These are phyloP conservation scores for Globisporangium lucens DNA, from an alignment of 352 stramenopile genomes.

Conservation along the genomic window DNA sequence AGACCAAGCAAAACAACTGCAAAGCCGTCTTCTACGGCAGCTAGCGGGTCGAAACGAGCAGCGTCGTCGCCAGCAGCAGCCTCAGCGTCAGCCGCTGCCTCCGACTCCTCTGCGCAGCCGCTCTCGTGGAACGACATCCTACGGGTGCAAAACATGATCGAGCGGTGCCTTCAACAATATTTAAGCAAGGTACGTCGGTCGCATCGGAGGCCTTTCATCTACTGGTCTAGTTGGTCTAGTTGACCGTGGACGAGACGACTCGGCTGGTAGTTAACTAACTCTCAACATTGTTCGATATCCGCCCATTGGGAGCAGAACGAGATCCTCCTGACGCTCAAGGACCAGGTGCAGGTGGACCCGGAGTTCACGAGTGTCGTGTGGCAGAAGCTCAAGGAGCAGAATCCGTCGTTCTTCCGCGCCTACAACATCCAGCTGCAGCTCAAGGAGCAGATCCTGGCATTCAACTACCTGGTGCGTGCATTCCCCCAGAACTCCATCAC, in stretches of 20 bases:
- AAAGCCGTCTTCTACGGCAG: background rate
- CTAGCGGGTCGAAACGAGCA: background rate
- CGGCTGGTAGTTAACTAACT: background rate
- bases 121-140: constrained; percentile 91
- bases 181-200: constrained; percentile 70
- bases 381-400: constrained; percentile 92
- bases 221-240: too few species aligned
- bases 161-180: constrained; percentile 89
- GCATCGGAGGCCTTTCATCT: background rate
- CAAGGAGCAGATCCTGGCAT: constrained; percentile 89
- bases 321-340: constrained; percentile 55
- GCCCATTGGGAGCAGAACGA: constrained; percentile 35
- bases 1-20: background rate
- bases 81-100: background rate
- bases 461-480: constrained; percentile 86
- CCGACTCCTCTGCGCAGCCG: constrained; percentile 23
- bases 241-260: background rate
- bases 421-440: constrained; percentile 85
- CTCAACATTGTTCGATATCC: background rate
- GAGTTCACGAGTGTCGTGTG: constrained; percentile 85
- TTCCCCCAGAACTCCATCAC: too few species aligned
- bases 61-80: background rate
- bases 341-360: constrained; percentile 81
- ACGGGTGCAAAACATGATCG: constrained; percentile 87
- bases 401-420: constrained; percentile 85